Base-by-base conservation (phyloP, 2,329 filamentous ascomycete species). In the Trichoderma atroviride region DNA sequence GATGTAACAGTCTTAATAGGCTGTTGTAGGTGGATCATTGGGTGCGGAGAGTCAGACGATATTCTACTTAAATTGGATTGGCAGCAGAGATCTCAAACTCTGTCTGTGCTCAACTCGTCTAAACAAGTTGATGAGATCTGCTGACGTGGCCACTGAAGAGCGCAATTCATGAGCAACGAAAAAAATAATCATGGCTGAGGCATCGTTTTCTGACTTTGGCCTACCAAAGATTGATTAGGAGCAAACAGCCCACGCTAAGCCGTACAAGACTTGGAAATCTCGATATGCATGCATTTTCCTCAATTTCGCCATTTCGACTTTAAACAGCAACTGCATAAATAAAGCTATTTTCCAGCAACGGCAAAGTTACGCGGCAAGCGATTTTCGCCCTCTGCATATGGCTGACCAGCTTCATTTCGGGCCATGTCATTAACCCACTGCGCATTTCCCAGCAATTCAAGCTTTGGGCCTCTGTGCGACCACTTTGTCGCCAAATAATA, bases 401-500 rank as follows among this genome's bases (percentile, higher is more conserved):
- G 84, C 70, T 86, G 79, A 0, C 86, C 86, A 0, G 90, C 89
- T 74, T 88, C 87, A 22, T 75, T 73, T 33, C 77, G 74, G 10
- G 77, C 77, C 77, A 78, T 77, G 27, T 70, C 71, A 55, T 72
- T 71, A 40, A 73, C 69, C 71, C 71, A 73, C 27, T 64, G 47
- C 13, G 57, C 31, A 24, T 70, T 70, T 0, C 69, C 63, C 19
- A 66, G 9, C 37, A 66, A 5, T 50, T 70, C 57, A 9, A 70
- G 53, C 27, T 52, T 61, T 2, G 55, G 62, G 0, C 62, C 62
- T 33, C 43, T 67, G 13, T 55, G 50, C 6, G 31, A 27, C 55
- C 91, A 84, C 76, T 87, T 88, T 73, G 88, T 86, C 0, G 90
- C 91, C n/a, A 96, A 83, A 77, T 92, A 95, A 77, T 92, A 86